A percentile compares a stretch with the other conserved stretches of the same genome.
phyloP scores from a whole-genome alignment of 305 asterid genomes.

The Solanum hybrid region DNA sequence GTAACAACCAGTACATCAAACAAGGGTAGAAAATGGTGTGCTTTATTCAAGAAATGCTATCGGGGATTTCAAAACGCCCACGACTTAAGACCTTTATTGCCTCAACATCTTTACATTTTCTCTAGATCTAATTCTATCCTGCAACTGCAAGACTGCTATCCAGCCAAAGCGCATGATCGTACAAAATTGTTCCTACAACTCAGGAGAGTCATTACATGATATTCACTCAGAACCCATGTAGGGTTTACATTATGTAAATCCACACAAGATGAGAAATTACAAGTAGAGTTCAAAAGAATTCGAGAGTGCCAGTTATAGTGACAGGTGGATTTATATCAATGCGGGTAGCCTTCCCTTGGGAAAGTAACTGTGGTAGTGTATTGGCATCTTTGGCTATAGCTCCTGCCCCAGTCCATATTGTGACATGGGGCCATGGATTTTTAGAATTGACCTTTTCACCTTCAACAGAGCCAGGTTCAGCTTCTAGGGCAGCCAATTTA shows the following conservation, averaged over 20 bases:
- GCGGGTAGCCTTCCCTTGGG: slow-evolving; percentile 75
- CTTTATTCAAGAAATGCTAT: neutral
- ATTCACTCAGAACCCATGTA: neutral
- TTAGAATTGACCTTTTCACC: slow-evolving; percentile 65
- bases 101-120: neutral
- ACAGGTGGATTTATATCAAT: slow-evolving; percentile 70
- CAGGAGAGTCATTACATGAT: neutral
- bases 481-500: slow-evolving; percentile 77
- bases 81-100: neutral
- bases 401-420: slow-evolving; percentile 76
- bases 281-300: slow-evolving; percentile 32
- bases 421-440: slow-evolving; percentile 86
- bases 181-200: slow-evolving; percentile 8
- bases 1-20: neutral
- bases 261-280: neutral
- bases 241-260: neutral
- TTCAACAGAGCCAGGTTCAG: slow-evolving; percentile 47
- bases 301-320: slow-evolving; percentile 51
- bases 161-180: neutral
- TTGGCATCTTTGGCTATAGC: slow-evolving; percentile 68
- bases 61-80: neutral
- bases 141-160: neutral
- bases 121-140: neutral
- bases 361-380: slow-evolving; percentile 43
- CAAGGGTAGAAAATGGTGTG: neutral